Evolutionary conservation across 164 flowering plant species (phyloP), one percentile per base, ranked within the genome.

Genomic region (Dillenia turbinata): DNA sequence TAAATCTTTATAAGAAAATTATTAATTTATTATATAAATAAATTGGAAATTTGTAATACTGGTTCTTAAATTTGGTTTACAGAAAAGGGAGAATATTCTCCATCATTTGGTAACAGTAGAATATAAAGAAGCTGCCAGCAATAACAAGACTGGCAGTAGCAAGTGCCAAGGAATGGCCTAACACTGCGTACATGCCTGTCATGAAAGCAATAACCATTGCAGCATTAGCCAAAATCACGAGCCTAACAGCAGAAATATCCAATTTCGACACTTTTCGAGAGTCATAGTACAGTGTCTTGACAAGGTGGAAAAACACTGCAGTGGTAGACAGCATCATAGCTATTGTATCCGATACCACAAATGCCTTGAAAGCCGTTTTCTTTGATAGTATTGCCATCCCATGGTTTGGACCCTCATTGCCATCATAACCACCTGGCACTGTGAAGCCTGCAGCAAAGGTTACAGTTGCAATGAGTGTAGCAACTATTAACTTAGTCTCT

Each of bases 381-480:
- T 10, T 51, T n/a, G 9, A 1, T 11, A 62, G 54, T 9, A 43
- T 33, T 51, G 65, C 65, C 57, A 62, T 44, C 11, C 65, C 65
- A 3, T 40, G 10, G 44, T 62, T 10, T 9, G 33, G 17, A 9
- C 65, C 65, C 4, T 44, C 47, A 14, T 44, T 15, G 40, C 44
- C 46, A 22, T 11, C 19, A 43, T 33, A 62, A 14, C 65, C 65
- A 13, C 65, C 65, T 13, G 65, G 65, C 12, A 62, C 15, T 13
- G 65, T 52, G 16, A 62, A 62, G 43, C 65, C 65, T 9, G 65
- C 65, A 33, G 65, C n/a, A 54, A 56, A 56, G 8, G 59, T 33
- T 26, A 56, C 59, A 3, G 59, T 56, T 9, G 59, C 59, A 3
- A 56, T 62, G 6, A 62, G 54, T n/a, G 65, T 13, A 2, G 65